Evolutionary conservation across 176 grass and related monocot genomes (phyloP), one percentile per base, ranked within the genome.

Genomic region (Triticum urartu): DNA sequence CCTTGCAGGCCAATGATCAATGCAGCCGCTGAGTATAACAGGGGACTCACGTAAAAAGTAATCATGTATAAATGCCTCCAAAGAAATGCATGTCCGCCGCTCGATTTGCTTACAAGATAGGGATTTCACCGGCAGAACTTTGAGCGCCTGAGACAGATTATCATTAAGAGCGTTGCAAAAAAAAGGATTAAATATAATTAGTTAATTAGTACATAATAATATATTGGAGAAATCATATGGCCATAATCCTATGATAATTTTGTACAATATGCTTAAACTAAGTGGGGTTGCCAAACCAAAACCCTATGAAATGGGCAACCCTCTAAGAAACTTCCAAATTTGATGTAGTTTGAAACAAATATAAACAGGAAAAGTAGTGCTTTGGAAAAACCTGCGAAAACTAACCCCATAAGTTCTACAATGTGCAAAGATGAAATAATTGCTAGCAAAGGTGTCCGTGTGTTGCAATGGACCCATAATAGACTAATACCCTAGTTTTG

Each of bases 1-100:
- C 79, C 85, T 88, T 32, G 96, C 96, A 18, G 96, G 93, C 96
- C 96, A 98, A 62, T 94, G 89, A 61, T 98, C 91, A 85, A 98
- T 95, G 90, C 88, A 95, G 60, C 88, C 97, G 63, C 92, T 90
- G 81, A 98, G 91, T 91, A 98, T 94, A 70, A 98, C 89, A 63
- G 97, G 97, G 68, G 80, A 89, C 89, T 95, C 91, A 34, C 85
- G 87, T 90, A 94, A 86, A 88, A 98, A 92, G 85, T 94, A 95
- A 90, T 98, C 88, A 67, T 28, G 58, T 88, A 94, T 91, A 89
- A 98, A 98, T 82, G 88, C 79, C 87, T 98, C 97, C 89, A 98
- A 98, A 82, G 94, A 91, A 84, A 98, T 87, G 62, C 87, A 91
- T 67, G 88, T 75, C 64, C 83, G 85, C 88, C 90, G 92, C 85